Base-by-base conservation (phyloP, 129 eudicot genomes). In the Ambrosia artemisiifolia region DNA sequence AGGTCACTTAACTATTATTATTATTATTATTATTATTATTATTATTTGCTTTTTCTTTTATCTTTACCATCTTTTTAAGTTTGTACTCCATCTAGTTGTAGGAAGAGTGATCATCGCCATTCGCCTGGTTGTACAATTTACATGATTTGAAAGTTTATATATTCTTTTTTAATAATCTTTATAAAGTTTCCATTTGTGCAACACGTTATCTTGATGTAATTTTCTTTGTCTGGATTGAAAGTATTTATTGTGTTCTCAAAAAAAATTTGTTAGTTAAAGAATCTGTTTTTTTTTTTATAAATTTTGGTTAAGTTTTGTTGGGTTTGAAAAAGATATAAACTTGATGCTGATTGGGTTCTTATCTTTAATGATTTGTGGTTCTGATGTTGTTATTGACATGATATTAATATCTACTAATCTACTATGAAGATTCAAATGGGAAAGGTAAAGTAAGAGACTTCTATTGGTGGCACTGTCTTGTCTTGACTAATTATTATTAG, bases 1-100 rank as follows among this genome's bases (percentile, higher is more conserved):
- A 78, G 82, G 77, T 78, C 51, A 3, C 67, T 65, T 73, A 4
- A 14, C 50, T 36, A 19, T 34, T 30, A 50, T 35, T 63, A 24
- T 59, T 20, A 9, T 33, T 14, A 12, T 34, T 59, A 59, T 19
- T 59, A 60, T 48, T 54, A 59, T 48, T 55, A 24, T 24, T 24
- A 24, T 44, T 57, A 57, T 18, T 60, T 60, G 63, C 18, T 66
- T 51, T 13, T 36, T 40, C 10, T 61, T 33, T 24, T 0, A 24
- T 24, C 1, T 40, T 70, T 24, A 55, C 60, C 65, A 71, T 62
- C 67, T 42, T 78, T 32, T 70, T 50, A n/a, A 63, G 66, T 32
- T 70, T 18, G 33, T 43, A 50, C 30, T 14, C 69, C 14, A 77
- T 24, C 57, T 70, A 72, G 11, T 35, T 71, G 75, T 7, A 42